Evolutionary conservation across 805 yeast genomes (phyloP), one percentile per base, ranked within the genome.

Genomic region (Komagataella populi): DNA sequence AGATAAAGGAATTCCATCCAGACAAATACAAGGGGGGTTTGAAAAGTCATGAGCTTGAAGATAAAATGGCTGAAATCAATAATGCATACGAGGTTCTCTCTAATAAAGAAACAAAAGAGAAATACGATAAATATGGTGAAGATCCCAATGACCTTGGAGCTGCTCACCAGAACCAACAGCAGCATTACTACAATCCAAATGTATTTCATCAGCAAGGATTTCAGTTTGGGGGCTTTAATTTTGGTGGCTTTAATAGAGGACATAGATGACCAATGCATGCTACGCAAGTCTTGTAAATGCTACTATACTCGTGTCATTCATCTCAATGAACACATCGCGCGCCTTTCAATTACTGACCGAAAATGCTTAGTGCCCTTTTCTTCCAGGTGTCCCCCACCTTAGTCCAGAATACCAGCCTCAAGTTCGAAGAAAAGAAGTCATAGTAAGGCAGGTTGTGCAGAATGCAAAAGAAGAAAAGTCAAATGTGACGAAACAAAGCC

Each of bases 51-150:
- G 77, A 84, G 53, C 83, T 84, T 44, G 96, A 89, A 66, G 71
- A 70, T 49, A 87, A 85, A 59, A 93, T 91, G 91, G 87, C 95
- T 48, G 89, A 84, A 51, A 87, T 91, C 55, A 93, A 91, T 66
- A 87, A 84, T 61, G 98, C 99, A 0, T 89, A 93, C 65, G 98
- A 91, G 63, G 82, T 84, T 2, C 70, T 91, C 44, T 77, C 89
- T 7, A 80, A 84, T 57, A 77, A 78, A 2, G 84, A 81, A 47
- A 69, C 76, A 53, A 75, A 81, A 54, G 76, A 70, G 48, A 76
- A 80, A 48, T 91, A 85, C 60, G 96, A 90, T 61, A 49, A 51
- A 14, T 57, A 50, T 39, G 63, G 66, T 3, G 55, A 55, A 12
- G 64, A 61, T 46, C 62, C 61, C 12, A 58, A 57, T 45, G 64